A percentile compares a stretch with the other conserved stretches of the same genome.
Evolutionary conservation across 371 early-diverging fungal genomes (phyloP).

Genomic region (Rhizopus delemar): DNA sequence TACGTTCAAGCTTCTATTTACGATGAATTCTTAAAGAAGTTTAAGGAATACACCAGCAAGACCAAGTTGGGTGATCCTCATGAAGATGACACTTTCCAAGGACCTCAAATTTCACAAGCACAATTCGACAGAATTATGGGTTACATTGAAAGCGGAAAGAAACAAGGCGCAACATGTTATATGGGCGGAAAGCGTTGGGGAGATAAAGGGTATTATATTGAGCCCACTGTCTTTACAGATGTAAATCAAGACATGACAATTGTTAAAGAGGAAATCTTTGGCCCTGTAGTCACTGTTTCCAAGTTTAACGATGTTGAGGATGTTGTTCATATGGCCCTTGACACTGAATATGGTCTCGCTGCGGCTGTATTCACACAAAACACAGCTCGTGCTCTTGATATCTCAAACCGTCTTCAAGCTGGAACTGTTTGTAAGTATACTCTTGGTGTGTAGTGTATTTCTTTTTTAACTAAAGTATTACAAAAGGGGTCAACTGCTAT

Average conservation of each 20-base stretch:
- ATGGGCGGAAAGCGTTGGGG: slow-evolving; percentile 53
- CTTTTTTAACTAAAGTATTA: not conserved
- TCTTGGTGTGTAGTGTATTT: not conserved
- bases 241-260: slow-evolving; percentile 62
- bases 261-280: slow-evolving; percentile 78
- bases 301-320: slow-evolving; percentile 68
- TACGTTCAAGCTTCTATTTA: slow-evolving; percentile 81
- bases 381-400: slow-evolving; percentile 66
- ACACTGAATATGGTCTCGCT: slow-evolving; percentile 74
- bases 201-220: slow-evolving; percentile 53
- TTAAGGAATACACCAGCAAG: slow-evolving; percentile 61
- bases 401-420: slow-evolving; percentile 64
- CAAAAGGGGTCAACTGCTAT: slow-evolving; percentile 41
- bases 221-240: slow-evolving; percentile 52
- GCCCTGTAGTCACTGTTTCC: slow-evolving; percentile 74
- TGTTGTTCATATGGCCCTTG: slow-evolving; percentile 73
- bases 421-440: slow-evolving; percentile 64
- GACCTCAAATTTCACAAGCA: slow-evolving; percentile 72
- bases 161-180: slow-evolving; percentile 53
- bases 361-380: slow-evolving; percentile 80
- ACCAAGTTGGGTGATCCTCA: slow-evolving; percentile 66
- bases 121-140: slow-evolving; percentile 75
- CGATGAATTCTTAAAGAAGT: slow-evolving; percentile 67
- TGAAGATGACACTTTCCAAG: slow-evolving; percentile 61
- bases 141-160: slow-evolving; percentile 54